Evolutionary conservation across 2,329 filamentous ascomycete species (phyloP), one percentile per base, ranked within the genome.

Genomic region (Pseudogymnoascus destructans): DNA sequence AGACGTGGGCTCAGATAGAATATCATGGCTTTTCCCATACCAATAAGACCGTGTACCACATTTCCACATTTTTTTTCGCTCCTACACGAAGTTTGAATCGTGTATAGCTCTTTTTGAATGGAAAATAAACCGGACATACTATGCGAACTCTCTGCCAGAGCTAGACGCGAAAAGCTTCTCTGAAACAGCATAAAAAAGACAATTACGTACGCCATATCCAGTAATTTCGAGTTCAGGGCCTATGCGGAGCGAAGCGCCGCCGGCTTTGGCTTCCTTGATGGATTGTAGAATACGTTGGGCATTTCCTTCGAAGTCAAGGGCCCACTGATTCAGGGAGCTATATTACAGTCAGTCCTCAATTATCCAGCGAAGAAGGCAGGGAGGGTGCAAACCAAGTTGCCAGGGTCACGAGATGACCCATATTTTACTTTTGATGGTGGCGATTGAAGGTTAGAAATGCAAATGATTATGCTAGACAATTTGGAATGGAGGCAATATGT

Each of bases 301-400:
- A 67, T 85, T 85, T 33, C 80, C 81, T 63, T 79, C 74, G 63
- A 77, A 84, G 65, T 84, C 79, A 9, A 84, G 72, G 10, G 76
- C 71, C 73, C 73, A 75, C 63, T 75, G 73, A 55, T 75, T 75
- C 5, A 75, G 68, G 52, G 68, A 68, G 61, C 66, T 68, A 32
- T 3, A 25, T 38, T 38, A 17, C 15, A 2, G 35, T 38, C 35
- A 38, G 35, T 38, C 35, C 35, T 38, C 35, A 38, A 38, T 38
- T 36, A 38, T 38, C 35, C 15, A 17, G 15, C 35, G 8, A 38
- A 17, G 15, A 38, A 38, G 35, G 35, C 15, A 38, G 35, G 7
- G 15, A 38, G 35, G 35, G 19, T 38, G 35, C 35, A 38, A 38
- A 17, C 35, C 35, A 57, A 58, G 75, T 77, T 58, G 74, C 73